These are phyloP conservation scores for Apiospora marii DNA, from an alignment of 2,329 filamentous ascomycete species.

Conservation along the genomic window DNA sequence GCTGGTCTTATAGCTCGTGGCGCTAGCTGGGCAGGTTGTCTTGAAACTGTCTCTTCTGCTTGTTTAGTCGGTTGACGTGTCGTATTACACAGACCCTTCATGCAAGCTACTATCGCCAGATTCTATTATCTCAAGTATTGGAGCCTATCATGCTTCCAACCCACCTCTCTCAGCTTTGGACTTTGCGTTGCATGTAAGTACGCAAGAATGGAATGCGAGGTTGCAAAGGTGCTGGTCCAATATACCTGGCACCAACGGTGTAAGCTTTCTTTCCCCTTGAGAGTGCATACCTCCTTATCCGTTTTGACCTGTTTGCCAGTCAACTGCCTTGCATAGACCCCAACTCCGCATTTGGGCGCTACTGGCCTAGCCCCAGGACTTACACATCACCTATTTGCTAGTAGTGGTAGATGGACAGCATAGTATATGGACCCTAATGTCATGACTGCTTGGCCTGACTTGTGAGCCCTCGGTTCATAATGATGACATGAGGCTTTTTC, in stretches of 20 bases:
- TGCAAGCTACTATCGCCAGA: constrained; percentile 8
- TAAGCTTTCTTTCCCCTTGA: not conserved
- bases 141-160: not conserved
- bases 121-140: not conserved
- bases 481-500: not conserved
- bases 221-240: not conserved
- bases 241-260: not conserved
- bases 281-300: not conserved
- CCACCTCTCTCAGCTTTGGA: not conserved
- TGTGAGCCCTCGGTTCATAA: constrained; percentile 1
- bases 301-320: constrained; percentile 11
- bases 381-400: not conserved
- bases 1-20: not conserved
- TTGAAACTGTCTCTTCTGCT: constrained; percentile 20
- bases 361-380: not conserved
- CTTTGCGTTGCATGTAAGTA: not conserved
- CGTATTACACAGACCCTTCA: constrained; percentile 16
- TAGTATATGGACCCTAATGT: constrained; percentile 3
- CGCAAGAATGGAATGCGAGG: not conserved
- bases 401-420: not conserved
- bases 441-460: constrained; percentile 7
- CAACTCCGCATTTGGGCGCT: constrained; percentile 11
- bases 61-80: constrained; percentile 10
- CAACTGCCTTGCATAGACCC: constrained; percentile 7
- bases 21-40: constrained; percentile 6